Base-by-base conservation (phyloP, 1,139 yeast genomes). In the Scheffersomyces insectosa region DNA sequence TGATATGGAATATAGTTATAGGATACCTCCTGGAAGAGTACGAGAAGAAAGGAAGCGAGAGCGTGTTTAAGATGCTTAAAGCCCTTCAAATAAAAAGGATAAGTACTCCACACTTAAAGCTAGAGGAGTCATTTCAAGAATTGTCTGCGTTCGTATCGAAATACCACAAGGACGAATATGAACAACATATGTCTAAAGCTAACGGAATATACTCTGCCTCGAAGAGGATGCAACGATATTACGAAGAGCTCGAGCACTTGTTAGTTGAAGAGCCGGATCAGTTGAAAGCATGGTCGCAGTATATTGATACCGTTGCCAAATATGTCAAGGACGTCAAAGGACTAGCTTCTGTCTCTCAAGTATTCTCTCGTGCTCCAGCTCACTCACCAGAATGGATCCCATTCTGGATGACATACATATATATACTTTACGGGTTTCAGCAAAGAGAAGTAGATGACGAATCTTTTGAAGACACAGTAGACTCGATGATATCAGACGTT, bases 121-220 rank as follows among this genome's bases (percentile, higher is more conserved):
- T 81, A 4, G 71, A 70, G 1, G 68, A 70, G 0, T 73, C 82
- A 0, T 79, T 70, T 48, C 56, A 67, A 12, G 65, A 63, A 7
- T 69, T 65, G 38, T 80, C 85, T 0, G 42, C 66, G 0, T 75
- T 78, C 42, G 66, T 80, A 2, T 67, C 82, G 1, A 41, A 49
- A 7, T 43, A 62, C 41, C 49, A 45, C 30, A 48, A 54, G 3
- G 55, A 53, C 3, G 51, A 66, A 6, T 82, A 81, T 52, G 77
- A 70, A 12, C 43, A 48, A 6, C 62, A 61, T 32, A 69, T 80
- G 74, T 43, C 52, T 2, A 46, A 51, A 1, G 80, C 79, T 1
- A 75, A 68, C 46, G 63, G 63, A 42, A 47, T 72, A 0, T 65
- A 64, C 41, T 45, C 59, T 3, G 50, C 50, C 10, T 64, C 82